Evolutionary conservation across 2,329 filamentous ascomycete species (phyloP).

Genomic region (Calonectria fujianensis): DNA sequence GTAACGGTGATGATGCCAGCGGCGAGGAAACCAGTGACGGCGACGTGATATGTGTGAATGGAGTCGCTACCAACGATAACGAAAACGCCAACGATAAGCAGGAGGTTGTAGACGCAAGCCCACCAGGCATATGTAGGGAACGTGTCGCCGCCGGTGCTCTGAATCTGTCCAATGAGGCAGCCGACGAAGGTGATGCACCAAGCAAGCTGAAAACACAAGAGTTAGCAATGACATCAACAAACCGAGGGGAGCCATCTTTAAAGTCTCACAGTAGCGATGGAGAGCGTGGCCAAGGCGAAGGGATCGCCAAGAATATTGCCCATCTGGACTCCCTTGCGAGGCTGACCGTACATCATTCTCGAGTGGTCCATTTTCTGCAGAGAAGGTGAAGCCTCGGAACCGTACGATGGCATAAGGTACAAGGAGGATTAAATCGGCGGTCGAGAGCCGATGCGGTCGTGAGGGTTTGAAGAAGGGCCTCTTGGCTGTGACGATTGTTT

Average conservation of each 20-base stretch:
- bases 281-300: slow-evolving; percentile 95
- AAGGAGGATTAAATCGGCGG: slow-evolving; percentile 26
- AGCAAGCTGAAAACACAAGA: slow-evolving; percentile 79
- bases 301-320: slow-evolving; percentile 97
- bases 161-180: slow-evolving; percentile 82
- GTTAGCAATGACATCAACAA: slow-evolving; percentile 46
- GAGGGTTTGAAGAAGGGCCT: slow-evolving; percentile 15
- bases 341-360: slow-evolving; percentile 70
- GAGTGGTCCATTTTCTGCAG: slow-evolving; percentile 87
- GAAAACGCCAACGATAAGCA: slow-evolving; percentile 86
- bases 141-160: slow-evolving; percentile 63
- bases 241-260: slow-evolving; percentile 8
- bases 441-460: slow-evolving; percentile 26
- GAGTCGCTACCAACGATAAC: slow-evolving; percentile 90
- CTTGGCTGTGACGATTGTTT: slow-evolving; percentile 13
- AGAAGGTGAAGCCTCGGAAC: slow-evolving; percentile 83
- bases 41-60: slow-evolving; percentile 92
- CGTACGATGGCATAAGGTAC: slow-evolving; percentile 83
- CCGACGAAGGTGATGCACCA: slow-evolving; percentile 95
- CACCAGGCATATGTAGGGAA: slow-evolving; percentile 97
- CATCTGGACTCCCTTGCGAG: slow-evolving; percentile 80
- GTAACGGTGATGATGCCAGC: slow-evolving; percentile 90
- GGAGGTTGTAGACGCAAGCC: slow-evolving; percentile 89
- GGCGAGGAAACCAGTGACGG: slow-evolving; percentile 89
- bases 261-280: slow-evolving; percentile 86